phyloP scores from a whole-genome alignment of 2,329 filamentous ascomycete genomes.

The Coniochaeta ligniaria region DNA sequence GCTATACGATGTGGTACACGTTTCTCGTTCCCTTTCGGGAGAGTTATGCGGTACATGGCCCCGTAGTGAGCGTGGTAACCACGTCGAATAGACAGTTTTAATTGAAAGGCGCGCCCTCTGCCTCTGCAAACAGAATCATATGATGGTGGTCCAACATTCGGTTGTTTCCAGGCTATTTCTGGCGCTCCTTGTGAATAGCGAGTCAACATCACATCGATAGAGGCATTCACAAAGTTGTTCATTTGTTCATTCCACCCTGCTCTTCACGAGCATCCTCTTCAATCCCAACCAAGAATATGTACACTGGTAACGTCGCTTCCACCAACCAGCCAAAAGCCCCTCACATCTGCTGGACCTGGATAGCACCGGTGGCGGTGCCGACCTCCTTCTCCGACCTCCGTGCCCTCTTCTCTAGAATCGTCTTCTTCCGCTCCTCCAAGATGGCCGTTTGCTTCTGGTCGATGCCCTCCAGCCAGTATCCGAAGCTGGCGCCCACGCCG shows the following conservation, averaged over 20 bases:
- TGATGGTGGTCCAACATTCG: background rate
- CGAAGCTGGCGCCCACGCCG: constrained; percentile 79
- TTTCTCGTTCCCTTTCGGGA: too few relatives aligned
- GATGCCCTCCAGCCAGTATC: constrained; percentile 93
- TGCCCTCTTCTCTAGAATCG: constrained; percentile 82
- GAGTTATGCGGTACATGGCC: too few relatives aligned
- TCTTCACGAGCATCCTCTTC: background rate
- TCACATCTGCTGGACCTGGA: background rate
- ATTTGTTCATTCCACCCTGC: background rate
- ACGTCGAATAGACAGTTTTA: too few relatives aligned
- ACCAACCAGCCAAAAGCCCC: background rate
- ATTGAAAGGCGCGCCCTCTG: too few relatives aligned
- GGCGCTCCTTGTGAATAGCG: background rate
- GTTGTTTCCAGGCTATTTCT: background rate
- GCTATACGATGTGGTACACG: too few relatives aligned
- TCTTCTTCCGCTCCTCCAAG: constrained; percentile 69
- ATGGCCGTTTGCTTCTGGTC: constrained; percentile 74
- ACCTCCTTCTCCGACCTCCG: constrained; percentile 63
- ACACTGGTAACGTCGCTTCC: background rate
- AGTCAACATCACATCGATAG: background rate
- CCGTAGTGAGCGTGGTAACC: too few relatives aligned
- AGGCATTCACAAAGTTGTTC: background rate
- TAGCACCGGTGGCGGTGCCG: constrained; percentile 5
- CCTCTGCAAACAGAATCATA: too few relatives aligned
- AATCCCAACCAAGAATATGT: background rate